Evolutionary conservation across 768 basidiomycete genomes (phyloP).

Genomic region (Lactarius hengduanensis): DNA sequence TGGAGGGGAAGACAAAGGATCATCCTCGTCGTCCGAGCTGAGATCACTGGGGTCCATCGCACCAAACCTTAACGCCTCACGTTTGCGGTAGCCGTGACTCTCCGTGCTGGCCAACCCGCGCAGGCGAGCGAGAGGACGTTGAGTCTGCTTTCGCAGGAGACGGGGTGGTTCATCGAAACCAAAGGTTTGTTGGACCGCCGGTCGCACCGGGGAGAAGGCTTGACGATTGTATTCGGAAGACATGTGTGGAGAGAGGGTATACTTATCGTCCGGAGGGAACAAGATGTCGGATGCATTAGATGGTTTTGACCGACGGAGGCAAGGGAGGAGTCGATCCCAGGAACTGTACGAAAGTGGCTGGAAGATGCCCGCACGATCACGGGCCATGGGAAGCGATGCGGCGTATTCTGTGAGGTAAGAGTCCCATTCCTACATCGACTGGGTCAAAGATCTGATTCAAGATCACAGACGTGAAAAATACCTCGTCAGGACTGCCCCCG

Average conservation of each 20-base stretch:
- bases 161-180: slow-evolving; percentile 7
- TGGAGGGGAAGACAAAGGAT: slow-evolving; percentile 24
- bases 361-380: slow-evolving; percentile 56
- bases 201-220: not conserved
- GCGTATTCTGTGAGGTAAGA: slow-evolving; percentile 60
- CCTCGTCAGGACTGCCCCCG: slow-evolving; percentile 71
- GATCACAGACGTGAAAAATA: slow-evolving; percentile 30
- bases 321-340: slow-evolving; percentile 50
- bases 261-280: slow-evolving; percentile 20
- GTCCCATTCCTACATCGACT: slow-evolving; percentile 60
- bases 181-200: not conserved
- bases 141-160: slow-evolving; percentile 11
- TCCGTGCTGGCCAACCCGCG: slow-evolving; percentile 14
- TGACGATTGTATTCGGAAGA: slow-evolving; percentile 16
- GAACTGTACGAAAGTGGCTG: slow-evolving; percentile 47
- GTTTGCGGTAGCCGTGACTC: slow-evolving; percentile 39
- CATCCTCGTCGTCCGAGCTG: slow-evolving; percentile 50
- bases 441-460: not conserved
- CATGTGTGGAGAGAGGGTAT: slow-evolving; percentile 1
- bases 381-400: slow-evolving; percentile 45
- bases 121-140: slow-evolving; percentile 14
- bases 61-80: slow-evolving; percentile 43
- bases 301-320: slow-evolving; percentile 21
- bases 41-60: slow-evolving; percentile 36
- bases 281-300: slow-evolving; percentile 7